phyloP scores from a whole-genome alignment of 2,329 filamentous ascomycete species.

The Penicillium aurantiogriseum region DNA sequence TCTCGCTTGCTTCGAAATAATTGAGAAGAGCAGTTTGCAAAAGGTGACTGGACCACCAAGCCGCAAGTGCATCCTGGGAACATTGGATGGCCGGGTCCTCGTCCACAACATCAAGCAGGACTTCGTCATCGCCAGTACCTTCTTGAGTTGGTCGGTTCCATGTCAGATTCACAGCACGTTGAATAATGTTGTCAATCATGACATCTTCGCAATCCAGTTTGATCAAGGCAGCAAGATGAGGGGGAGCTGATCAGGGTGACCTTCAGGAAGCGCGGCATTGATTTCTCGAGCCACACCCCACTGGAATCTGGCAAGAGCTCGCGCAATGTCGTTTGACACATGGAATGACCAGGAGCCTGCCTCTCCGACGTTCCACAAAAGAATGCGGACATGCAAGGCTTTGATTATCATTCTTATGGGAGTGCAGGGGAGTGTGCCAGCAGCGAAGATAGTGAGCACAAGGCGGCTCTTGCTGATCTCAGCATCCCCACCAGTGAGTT shows the following conservation, averaged over 20 bases:
- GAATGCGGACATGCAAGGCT: constrained; percentile 83
- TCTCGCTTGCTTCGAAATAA: constrained; percentile 58
- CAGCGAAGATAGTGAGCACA: constrained; percentile 81
- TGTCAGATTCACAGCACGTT: constrained; percentile 83
- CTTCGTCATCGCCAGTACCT: constrained; percentile 61
- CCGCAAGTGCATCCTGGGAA: constrained; percentile 83
- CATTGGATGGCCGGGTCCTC: constrained; percentile 82
- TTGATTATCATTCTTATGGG: constrained; percentile 85
- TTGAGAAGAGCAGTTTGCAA: constrained; percentile 68
- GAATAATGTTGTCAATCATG: constrained; percentile 71
- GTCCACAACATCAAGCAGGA: constrained; percentile 77
- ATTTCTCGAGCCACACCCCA: constrained; percentile 79
- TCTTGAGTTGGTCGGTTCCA: constrained; percentile 78
- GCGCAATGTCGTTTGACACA: constrained; percentile 67
- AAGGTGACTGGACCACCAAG: constrained; percentile 80
- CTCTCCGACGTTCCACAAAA: constrained; percentile 75
- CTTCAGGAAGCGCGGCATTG: constrained; percentile 46
- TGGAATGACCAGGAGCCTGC: constrained; percentile 63
- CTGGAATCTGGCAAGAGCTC: constrained; percentile 69
- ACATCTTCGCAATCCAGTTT: constrained; percentile 80
- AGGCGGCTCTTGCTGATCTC: constrained; percentile 87
- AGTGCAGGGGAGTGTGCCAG: constrained; percentile 79
- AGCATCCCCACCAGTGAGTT: constrained; percentile 83
- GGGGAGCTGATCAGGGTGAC: constrained; percentile 68
- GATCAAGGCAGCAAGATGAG: constrained; percentile 72